phyloP scores from a whole-genome alignment of 148 eudicot species.

The Rhododendron griersonianum region DNA sequence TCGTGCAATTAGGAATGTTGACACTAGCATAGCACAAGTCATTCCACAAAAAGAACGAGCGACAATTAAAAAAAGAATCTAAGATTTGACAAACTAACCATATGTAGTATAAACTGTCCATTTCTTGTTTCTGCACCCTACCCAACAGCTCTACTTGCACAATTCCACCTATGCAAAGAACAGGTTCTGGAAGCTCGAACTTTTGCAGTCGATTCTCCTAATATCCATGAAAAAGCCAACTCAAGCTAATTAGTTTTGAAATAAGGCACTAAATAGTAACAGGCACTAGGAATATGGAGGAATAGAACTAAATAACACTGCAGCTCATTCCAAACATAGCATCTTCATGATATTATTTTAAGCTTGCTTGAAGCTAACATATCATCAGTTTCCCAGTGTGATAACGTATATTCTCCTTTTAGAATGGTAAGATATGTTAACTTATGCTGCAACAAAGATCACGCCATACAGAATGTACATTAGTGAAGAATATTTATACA shows the following conservation, averaged over 20 bases:
- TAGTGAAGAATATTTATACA: not conserved
- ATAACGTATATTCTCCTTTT: not conserved
- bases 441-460: not conserved
- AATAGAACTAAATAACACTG: not conserved
- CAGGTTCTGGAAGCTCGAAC: slow-evolving; percentile 80
- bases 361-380: not conserved
- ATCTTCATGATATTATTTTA: not conserved
- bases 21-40: too few relatives aligned
- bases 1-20: not conserved
- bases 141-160: slow-evolving; percentile 76
- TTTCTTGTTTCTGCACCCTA: slow-evolving; percentile 73
- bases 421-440: not conserved
- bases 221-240: not conserved
- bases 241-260: not conserved
- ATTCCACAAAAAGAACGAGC: too few relatives aligned
- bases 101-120: too few relatives aligned
- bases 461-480: not conserved
- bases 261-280: not conserved
- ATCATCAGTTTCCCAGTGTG: not conserved
- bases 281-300: not conserved
- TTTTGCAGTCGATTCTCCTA: slow-evolving; percentile 58
- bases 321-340: not conserved
- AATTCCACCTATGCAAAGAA: slow-evolving; percentile 71
- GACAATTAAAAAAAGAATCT: too few relatives aligned
- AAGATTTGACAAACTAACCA: too few relatives aligned